phyloP scores from a whole-genome alignment of 139 green algal species.

The Micractinium conductrix region DNA sequence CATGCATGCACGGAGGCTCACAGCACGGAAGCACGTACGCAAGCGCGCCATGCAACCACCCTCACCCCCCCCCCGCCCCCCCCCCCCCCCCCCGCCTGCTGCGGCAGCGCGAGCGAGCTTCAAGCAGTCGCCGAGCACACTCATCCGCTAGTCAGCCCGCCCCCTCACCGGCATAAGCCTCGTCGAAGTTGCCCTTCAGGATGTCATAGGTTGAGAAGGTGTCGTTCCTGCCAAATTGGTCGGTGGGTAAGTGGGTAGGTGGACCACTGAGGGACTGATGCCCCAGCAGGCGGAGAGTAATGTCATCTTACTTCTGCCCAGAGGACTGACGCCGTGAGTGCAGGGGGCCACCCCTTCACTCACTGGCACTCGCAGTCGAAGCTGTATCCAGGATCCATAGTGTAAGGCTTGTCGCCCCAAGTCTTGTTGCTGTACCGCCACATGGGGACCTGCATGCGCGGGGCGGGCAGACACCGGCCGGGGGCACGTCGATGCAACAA shows the following conservation, averaged over 20 bases:
- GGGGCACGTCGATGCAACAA: too few relatives aligned
- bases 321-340: background rate
- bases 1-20: too few relatives aligned
- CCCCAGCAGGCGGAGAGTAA: background rate
- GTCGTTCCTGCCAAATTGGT: slow-evolving; percentile 18
- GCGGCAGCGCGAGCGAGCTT: too few relatives aligned
- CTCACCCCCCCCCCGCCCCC: too few relatives aligned
- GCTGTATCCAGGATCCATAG: slow-evolving; percentile 14
- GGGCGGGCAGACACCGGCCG: background rate
- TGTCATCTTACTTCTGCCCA: too few relatives aligned
- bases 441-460: background rate
- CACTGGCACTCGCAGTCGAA: slow-evolving; percentile 23
- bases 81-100: too few relatives aligned
- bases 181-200: background rate
- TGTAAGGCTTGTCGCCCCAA: background rate
- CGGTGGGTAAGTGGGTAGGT: background rate
- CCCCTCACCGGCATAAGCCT: too few relatives aligned
- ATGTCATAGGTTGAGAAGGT: background rate
- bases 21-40: too few relatives aligned
- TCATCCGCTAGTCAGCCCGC: too few relatives aligned
- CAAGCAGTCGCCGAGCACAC: too few relatives aligned
- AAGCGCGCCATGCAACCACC: too few relatives aligned
- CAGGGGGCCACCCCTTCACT: background rate
- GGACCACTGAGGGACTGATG: too few relatives aligned
- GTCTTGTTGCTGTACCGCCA: slow-evolving; percentile 12